Evolutionary conservation across 1,284 basidiomycete species (phyloP).

Genomic region (Singerocomus rubriflavus): DNA sequence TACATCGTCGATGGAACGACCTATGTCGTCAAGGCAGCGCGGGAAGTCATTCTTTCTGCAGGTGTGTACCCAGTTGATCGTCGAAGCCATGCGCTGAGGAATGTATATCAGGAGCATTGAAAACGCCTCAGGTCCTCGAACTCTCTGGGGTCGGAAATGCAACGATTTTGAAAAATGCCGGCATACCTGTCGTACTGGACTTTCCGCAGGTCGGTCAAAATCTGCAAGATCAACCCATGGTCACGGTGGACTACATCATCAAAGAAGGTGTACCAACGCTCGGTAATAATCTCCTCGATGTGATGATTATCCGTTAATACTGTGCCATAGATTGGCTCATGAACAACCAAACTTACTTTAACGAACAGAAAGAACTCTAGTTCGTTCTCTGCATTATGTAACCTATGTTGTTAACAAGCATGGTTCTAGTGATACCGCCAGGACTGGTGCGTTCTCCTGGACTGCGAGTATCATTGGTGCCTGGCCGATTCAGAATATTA

Average conservation of each 20-base stretch:
- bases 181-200: neutral
- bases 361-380: neutral
- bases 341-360: neutral
- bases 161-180: neutral
- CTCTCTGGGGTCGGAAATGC: neutral
- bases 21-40: neutral
- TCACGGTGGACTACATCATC: neutral
- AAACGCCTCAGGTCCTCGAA: slow-evolving; percentile 1
- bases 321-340: neutral
- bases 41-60: slow-evolving; percentile 4
- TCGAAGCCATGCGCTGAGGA: too few species aligned
- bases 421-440: neutral
- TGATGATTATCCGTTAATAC: neutral
- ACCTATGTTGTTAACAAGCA: too few species aligned
- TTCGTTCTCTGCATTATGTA: neutral
- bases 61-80: neutral
- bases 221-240: slow-evolving; percentile 2
- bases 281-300: neutral
- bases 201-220: slow-evolving; percentile 6
- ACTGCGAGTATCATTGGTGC: neutral
- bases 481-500: neutral
- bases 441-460: neutral
- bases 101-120: neutral
- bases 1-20: slow-evolving; percentile 5
- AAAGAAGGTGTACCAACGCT: neutral